Conservation (phyloP, 495 filamentous ascomycete genomes). For the Tricharina praecox region DNA sequence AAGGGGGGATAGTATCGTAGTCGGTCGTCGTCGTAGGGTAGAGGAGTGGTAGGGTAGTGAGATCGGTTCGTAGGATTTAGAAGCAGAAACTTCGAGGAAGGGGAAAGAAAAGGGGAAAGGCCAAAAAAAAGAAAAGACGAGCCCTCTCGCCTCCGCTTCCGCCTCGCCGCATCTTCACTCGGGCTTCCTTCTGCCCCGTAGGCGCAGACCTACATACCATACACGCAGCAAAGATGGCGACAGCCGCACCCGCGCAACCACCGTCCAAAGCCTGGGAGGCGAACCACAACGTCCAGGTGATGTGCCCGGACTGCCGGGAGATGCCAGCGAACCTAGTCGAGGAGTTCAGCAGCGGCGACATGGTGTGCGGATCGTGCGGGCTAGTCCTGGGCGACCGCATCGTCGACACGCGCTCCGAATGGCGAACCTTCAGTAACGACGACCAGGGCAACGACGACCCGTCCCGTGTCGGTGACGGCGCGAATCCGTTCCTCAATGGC, state of each 20-base stretch:
- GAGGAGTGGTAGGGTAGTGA: too few species aligned
- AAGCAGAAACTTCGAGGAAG: neutral
- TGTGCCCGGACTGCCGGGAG: slow-evolving; percentile 83
- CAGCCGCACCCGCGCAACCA: slow-evolving; percentile 14
- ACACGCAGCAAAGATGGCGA: neutral
- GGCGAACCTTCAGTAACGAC: slow-evolving; percentile 96
- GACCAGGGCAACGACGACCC: slow-evolving; percentile 89
- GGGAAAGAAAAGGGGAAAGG: neutral
- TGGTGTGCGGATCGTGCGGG: slow-evolving; percentile 81
- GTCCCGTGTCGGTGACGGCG: slow-evolving; percentile 86
- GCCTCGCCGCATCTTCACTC: neutral
- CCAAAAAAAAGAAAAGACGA: neutral
- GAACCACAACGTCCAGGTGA: slow-evolving; percentile 67
- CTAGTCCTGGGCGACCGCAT: slow-evolving; percentile 80
- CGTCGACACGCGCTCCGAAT: slow-evolving; percentile 89
- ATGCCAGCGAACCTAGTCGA: slow-evolving; percentile 79
- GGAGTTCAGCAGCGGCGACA: slow-evolving; percentile 79
- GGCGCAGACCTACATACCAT: too few species aligned
- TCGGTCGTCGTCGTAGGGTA: too few species aligned
- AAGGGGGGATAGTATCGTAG: too few species aligned
- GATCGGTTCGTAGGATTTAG: too few species aligned
- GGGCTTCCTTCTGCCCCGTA: neutral
- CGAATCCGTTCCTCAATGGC: slow-evolving; percentile 74
- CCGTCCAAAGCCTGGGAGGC: slow-evolving; percentile 38
- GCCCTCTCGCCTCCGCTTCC: neutral